Base-by-base conservation (phyloP, 176 grass and related monocot genomes). In the Oryza glumipatula region DNA sequence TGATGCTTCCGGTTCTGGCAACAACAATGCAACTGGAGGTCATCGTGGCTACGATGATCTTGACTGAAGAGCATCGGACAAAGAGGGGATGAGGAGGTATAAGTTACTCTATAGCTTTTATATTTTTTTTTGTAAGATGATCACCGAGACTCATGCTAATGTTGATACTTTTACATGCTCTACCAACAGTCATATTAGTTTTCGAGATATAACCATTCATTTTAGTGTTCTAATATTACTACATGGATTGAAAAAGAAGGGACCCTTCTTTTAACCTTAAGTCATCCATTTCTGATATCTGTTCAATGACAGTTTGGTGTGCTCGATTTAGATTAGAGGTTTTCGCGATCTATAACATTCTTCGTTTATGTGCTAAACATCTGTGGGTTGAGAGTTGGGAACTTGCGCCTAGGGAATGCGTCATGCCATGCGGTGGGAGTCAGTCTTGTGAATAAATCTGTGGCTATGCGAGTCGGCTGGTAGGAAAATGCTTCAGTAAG, bases 1-100 rank as follows among this genome's bases (percentile, higher is more conserved):
- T 63, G 78, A 89, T 74, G 85, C 33, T 16, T 5, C 54, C 7
- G 83, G 67, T 41, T 5, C 54, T 21, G 83, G 67, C 45, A 76
- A 77, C 64, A 72, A 77, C 11, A 43, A 51, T 58, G 63, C 74
- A 2, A 8, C 13, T 85, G 65, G 46, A 8, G 77, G 67, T 70
- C 38, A 80, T 73, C 88, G 47, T 46, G 77, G 86, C 17, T 88
- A 87, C 22, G 92, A 98, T 16, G 93, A 98, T 88, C 90, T 98
- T 26, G 93, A 98, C 89, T 95, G 91, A 98, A 74, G 46, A 8
- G 13, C 69, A 11, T 68, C 56, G 17, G 7, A 58, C 10, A 67
- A 74, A 65, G 67, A 61, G 44, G 46, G 35, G 68, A 24, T 73
- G 46, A 51, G n/a, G 79, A 90, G 88, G 88, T 90, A 86, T 48